A percentile compares a stretch with the other conserved stretches of the same genome.
phyloP scores from a whole-genome alignment of 1,284 basidiomycete genomes.

The Hymenochaete sp. region DNA sequence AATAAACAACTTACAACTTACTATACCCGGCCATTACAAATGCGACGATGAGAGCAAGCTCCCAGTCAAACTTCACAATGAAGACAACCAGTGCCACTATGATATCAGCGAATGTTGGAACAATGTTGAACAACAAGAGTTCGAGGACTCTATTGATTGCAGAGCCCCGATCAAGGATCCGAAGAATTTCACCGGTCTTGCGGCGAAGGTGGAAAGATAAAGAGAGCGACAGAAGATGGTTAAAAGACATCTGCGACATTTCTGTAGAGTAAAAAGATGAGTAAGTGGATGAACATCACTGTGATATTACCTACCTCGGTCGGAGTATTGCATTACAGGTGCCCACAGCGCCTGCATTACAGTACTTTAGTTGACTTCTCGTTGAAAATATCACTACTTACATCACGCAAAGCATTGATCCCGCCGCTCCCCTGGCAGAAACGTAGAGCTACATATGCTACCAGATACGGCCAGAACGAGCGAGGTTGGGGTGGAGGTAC shows the following conservation, averaged over 20 bases:
- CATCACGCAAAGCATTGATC: constrained; percentile 59
- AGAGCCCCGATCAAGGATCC: constrained; percentile 57
- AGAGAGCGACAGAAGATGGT: constrained; percentile 74
- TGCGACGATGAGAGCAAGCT: constrained; percentile 62
- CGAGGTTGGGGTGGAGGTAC: constrained; percentile 12
- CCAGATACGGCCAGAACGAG: constrained; percentile 56
- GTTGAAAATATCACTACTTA: constrained; percentile 27
- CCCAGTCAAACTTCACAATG: constrained; percentile 57
- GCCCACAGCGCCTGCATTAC: constrained; percentile 56
- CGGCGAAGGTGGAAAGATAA: constrained; percentile 78
- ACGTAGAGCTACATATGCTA: constrained; percentile 52
- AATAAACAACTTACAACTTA: constrained; percentile 27
- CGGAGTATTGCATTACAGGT: constrained; percentile 83
- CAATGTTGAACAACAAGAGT: constrained; percentile 69
- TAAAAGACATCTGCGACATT: constrained; percentile 73
- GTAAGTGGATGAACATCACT: neutral
- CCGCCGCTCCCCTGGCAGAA: constrained; percentile 67
- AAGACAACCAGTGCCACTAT: constrained; percentile 60
- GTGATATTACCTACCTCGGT: constrained; percentile 37
- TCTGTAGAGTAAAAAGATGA: constrained; percentile 30
- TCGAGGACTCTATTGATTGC: constrained; percentile 46
- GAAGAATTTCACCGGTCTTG: constrained; percentile 57
- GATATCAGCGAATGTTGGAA: constrained; percentile 77
- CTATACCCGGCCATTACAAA: constrained; percentile 70
- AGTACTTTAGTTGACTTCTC: neutral